Conservation (phyloP, 148 eudicot species). For the Silene uniflora region DNA sequence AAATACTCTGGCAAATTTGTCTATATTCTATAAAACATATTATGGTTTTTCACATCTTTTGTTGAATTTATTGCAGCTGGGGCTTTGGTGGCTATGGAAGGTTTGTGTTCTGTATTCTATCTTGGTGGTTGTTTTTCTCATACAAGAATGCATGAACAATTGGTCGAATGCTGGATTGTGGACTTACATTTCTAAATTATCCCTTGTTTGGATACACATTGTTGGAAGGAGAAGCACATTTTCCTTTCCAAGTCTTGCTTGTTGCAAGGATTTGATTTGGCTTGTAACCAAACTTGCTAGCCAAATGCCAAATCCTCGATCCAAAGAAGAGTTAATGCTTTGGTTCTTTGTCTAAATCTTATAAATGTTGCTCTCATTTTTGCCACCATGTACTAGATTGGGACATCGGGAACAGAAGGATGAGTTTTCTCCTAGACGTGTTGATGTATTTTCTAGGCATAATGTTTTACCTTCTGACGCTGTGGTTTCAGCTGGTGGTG, state of each 20-base stretch:
- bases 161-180: not conserved
- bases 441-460: conserved; percentile 78
- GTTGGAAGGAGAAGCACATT: not conserved
- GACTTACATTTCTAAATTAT: not conserved
- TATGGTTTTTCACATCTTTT: conserved; percentile 10
- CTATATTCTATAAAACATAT: not conserved
- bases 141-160: not conserved
- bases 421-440: conserved; percentile 77
- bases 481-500: conserved; percentile 84
- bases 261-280: no score
- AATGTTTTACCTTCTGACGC: conserved; percentile 88
- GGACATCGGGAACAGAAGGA: conserved; percentile 99
- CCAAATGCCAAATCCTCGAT: no score
- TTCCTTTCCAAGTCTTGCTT: not conserved
- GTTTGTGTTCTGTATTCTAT: conserved; percentile 36
- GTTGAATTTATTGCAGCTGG: conserved; percentile 56
- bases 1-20: not conserved
- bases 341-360: conserved; percentile 1
- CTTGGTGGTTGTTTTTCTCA: not conserved
- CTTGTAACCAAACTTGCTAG: no score
- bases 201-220: not conserved
- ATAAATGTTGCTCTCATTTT: conserved; percentile 4
- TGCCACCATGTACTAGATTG: conserved; percentile 41
- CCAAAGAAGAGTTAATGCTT: no score
- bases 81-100: conserved; percentile 99